Evolutionary conservation across 2,329 filamentous ascomycete genomes (phyloP), one percentile per base, ranked within the genome.

Genomic region (Penicillium sp.): DNA sequence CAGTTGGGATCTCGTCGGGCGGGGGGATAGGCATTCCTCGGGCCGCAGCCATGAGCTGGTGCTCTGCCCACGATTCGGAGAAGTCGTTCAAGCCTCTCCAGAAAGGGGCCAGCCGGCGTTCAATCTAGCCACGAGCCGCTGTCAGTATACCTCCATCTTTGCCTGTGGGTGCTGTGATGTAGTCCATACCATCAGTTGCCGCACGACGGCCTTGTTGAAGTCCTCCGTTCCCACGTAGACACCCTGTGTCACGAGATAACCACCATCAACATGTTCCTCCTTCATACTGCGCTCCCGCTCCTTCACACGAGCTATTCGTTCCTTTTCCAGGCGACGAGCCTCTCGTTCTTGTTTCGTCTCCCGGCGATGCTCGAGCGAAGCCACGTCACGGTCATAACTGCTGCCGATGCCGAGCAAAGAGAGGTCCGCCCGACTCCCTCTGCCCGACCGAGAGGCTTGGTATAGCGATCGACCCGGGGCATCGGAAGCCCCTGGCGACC

Each of bases 61-160:
- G 85, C 65, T 98, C 93, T 10, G 89, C 87, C 93, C 93, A 98
- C 45, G 82, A 87, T 20, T 88, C 81, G 13, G 85, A 86, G 69
- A 93, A 89, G 68, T 97, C 91, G 56, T 95, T 86, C 3, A 98
- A 76, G 4, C 93, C 93, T 65, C 87, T 86, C 90, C 92, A 98
- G 69, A 98, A 98, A 0, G 93, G 93, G 37, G 93, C 93, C 54
- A 98, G 73, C 54, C 87, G 85, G 59, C 93, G 82, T 72, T 98
- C 93, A 67, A 98, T 90, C 92, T 97, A 64, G n/a, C 15, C 24
- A 39, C 8, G 12, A 53, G n/a, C 3, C 15, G 40, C 18, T 20
- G 52, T 67, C 42, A 66, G 58, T 49, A 46, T 44, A 42, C n/a
- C 24, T 13, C 33, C 28, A 37, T 42, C 23, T 23, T 9, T 15